phyloP scores from a whole-genome alignment of 169 alveolate genomes.

The Plasmodium relictum region DNA sequence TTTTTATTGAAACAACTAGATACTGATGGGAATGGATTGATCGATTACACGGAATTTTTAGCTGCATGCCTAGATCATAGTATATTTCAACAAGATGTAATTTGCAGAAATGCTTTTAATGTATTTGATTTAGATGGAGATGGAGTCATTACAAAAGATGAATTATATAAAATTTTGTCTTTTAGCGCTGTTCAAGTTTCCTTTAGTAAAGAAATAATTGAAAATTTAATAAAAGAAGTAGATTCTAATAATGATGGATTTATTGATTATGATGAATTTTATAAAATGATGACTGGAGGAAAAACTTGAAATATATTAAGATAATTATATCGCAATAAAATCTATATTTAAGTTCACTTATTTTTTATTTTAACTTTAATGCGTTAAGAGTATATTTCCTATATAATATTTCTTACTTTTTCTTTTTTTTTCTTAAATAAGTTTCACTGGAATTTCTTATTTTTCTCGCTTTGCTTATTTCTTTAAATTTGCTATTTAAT shows the following conservation, averaged over 20 bases:
- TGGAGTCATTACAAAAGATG: constrained; percentile 92
- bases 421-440: no score
- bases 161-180: constrained; percentile 77
- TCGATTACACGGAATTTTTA: constrained; percentile 95
- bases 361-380: no score
- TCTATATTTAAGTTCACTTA: no score
- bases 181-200: constrained; percentile 45
- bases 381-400: no score
- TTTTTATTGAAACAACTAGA: constrained; percentile 88
- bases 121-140: constrained; percentile 93
- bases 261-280: constrained; percentile 85
- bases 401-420: no score
- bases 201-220: constrained; percentile 79
- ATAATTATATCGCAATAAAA: no score
- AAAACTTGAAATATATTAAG: background rate
- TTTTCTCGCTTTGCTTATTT: no score
- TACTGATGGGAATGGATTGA: constrained; percentile 93
- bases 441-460: no score
- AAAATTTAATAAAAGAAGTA: constrained; percentile 70
- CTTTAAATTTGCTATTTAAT: no score
- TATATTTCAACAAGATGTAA: constrained; percentile 88
- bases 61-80: constrained; percentile 95
- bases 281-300: constrained; percentile 83
- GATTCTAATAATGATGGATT: constrained; percentile 86
- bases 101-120: constrained; percentile 93